A percentile compares a stretch with the other conserved stretches of the same genome.
phyloP scores from a whole-genome alignment of 2,329 filamentous ascomycete species.

The Microdochium paspali region DNA sequence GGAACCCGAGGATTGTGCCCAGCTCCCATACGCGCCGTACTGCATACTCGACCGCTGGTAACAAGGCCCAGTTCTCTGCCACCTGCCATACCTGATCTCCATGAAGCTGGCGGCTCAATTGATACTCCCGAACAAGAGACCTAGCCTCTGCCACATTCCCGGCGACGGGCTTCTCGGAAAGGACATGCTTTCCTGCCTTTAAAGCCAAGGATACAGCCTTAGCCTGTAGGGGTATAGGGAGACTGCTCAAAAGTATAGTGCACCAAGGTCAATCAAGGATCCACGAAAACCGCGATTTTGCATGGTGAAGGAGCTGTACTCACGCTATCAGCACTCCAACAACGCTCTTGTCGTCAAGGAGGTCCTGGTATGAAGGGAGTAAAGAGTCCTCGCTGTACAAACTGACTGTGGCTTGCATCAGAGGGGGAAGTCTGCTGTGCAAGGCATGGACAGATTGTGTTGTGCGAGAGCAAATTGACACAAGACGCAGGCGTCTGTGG shows the following conservation, averaged over 20 bases:
- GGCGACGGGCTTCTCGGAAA: neutral
- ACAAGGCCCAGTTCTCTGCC: neutral
- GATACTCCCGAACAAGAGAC: neutral
- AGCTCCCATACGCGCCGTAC: neutral
- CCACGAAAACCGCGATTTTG: neutral
- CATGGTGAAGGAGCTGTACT: neutral
- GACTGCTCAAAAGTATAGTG: neutral
- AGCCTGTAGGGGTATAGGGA: neutral
- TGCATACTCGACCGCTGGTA: neutral
- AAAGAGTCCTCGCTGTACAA: neutral
- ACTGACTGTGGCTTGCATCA: neutral
- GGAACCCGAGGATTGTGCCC: neutral
- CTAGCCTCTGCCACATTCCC: neutral
- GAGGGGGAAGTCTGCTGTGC: neutral
- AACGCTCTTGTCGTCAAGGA: neutral
- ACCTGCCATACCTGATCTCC: neutral
- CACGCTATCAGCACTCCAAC: neutral
- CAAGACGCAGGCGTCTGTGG: neutral
- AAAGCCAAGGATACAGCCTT: neutral
- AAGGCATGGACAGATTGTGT: neutral
- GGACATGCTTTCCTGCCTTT: neutral
- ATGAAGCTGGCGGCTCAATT: neutral
- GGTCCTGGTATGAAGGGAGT: neutral
- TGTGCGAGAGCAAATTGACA: neutral
- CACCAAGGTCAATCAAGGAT: neutral